phyloP scores from a whole-genome alignment of 768 basidiomycete genomes.

The Russula sp. region DNA sequence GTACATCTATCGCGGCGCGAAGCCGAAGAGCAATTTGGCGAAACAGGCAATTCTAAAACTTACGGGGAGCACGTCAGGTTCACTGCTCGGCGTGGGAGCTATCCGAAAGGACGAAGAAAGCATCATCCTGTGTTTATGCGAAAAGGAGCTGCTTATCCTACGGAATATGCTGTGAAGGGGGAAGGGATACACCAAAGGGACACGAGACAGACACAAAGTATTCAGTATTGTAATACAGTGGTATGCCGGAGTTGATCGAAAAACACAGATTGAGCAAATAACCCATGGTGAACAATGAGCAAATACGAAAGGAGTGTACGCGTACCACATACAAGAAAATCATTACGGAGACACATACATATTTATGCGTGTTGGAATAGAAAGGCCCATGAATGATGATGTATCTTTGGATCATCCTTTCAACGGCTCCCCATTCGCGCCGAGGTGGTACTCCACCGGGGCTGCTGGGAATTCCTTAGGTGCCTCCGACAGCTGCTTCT shows the following conservation, averaged over 20 bases:
- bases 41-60: conserved; percentile 82
- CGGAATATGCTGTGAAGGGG: conserved; percentile 37
- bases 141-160: conserved; percentile 68
- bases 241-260: conserved; percentile 26
- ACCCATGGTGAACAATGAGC: conserved; percentile 19
- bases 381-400: conserved; percentile 8
- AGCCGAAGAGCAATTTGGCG: conserved; percentile 54
- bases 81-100: conserved; percentile 71
- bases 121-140: conserved; percentile 69
- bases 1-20: conserved; percentile 73
- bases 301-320: conserved; percentile 26
- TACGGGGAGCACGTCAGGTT: conserved; percentile 64
- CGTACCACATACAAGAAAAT: conserved; percentile 27
- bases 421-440: conserved; percentile 60
- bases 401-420: conserved; percentile 36
- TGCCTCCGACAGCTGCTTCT: conserved; percentile 53
- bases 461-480: conserved; percentile 53
- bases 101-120: conserved; percentile 39
- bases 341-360: conserved; percentile 30
- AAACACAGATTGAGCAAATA: conserved; percentile 27
- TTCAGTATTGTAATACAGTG: conserved; percentile 30
- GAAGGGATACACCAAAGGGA: conserved; percentile 8
- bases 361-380: conserved; percentile 22
- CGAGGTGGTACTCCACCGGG: conserved; percentile 63
- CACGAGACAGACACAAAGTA: conserved; percentile 27